Base-by-base conservation (phyloP, 768 basidiomycete genomes). In the Boletus reticuloceps region DNA sequence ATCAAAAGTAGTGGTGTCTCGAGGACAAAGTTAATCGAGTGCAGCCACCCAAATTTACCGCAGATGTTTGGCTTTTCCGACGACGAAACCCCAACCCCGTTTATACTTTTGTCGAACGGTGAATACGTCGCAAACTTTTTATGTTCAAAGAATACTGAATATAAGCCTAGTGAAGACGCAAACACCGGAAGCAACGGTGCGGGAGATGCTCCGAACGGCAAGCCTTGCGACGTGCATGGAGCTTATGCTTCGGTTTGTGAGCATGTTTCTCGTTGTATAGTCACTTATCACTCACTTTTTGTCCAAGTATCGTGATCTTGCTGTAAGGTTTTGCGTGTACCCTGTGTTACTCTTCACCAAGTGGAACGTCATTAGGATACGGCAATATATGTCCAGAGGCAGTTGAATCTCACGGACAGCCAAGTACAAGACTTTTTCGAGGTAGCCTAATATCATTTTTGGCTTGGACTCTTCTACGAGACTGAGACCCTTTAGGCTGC, bases 71-170 rank as follows among this genome's bases (percentile, higher is more conserved):
- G 81, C 2, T 78, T 78, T 58, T 82, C 80, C 0, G 66, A 74
- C 14, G 75, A 75, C 16, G 69, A 75, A 36, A 66, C 75, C 1
- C 74, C 74, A 2, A 79, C 77, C 0, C 80, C 79, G 0, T 82
- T 82, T 56, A 78, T 82, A 48, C 56, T 82, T n/a, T 62, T 82
- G 20, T 78, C 80, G 1, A 77, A 78, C 49, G 78, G 81, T 79
- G 49, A 54, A 43, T 31, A 13, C 1, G 6, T 5, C 27, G 22
- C 40, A 9, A 5, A 19, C 20, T 17, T 16, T 48, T 22, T 13
- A 25, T 27, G 11, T 10, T 16, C 0, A 9, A 20, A 5, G 9
- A 9, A 4, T 6, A 20, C 44, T 58, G 37, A 63, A 27, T 8
- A 17, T 31, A 6, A 13, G n/a, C 16, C 29, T 40, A 81, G 79